Percentiles rank a stretch among this genome's conserved stretches.
phyloP scores from a whole-genome alignment of 495 filamentous ascomycete species.

The Mycothermus thermophilus region DNA sequence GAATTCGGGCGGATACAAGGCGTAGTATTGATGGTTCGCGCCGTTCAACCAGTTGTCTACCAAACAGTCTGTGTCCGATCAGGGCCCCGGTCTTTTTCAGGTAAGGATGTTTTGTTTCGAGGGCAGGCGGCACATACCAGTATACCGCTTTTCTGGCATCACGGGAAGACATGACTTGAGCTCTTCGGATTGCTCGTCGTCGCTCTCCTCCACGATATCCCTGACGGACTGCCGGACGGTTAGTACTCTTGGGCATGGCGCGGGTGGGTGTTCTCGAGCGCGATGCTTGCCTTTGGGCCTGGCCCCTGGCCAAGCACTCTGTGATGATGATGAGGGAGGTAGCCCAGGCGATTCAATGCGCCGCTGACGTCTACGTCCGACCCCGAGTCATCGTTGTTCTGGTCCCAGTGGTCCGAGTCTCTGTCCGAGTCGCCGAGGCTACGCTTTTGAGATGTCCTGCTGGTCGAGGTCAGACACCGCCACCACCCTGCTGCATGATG shows the following conservation, averaged over 20 bases:
- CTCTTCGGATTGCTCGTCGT: conserved; percentile 17
- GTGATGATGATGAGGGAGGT: conserved; percentile 19
- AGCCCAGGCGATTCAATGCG: conserved; percentile 21
- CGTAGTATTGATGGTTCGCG: conserved; percentile 37
- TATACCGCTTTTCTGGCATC: conserved; percentile 17
- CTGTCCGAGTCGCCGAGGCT: conserved; percentile 6
- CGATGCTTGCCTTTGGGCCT: conserved; percentile 16
- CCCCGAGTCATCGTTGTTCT: conserved; percentile 6
- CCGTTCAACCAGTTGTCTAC: conserved; percentile 35
- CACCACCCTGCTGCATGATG: conserved; percentile 1
- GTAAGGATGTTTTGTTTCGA: background rate
- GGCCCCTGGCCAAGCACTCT: conserved; percentile 15
- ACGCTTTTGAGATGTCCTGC: conserved; percentile 12
- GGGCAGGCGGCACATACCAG: conserved; percentile 12
- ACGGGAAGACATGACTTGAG: conserved; percentile 10
- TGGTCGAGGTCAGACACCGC: background rate
- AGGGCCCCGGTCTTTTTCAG: conserved; percentile 9
- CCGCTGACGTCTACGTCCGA: conserved; percentile 14
- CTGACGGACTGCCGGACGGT: conserved; percentile 4
- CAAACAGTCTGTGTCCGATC: conserved; percentile 31
- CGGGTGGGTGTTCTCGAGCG: too few species aligned
- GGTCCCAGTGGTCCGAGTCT: conserved; percentile 2
- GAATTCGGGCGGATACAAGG: conserved; percentile 36
- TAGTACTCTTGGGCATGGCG: background rate
- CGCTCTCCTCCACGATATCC: conserved; percentile 4